These are phyloP conservation scores for Cupressus sempervirens DNA, from an alignment of 75 land plant species.

Conservation along the genomic window DNA sequence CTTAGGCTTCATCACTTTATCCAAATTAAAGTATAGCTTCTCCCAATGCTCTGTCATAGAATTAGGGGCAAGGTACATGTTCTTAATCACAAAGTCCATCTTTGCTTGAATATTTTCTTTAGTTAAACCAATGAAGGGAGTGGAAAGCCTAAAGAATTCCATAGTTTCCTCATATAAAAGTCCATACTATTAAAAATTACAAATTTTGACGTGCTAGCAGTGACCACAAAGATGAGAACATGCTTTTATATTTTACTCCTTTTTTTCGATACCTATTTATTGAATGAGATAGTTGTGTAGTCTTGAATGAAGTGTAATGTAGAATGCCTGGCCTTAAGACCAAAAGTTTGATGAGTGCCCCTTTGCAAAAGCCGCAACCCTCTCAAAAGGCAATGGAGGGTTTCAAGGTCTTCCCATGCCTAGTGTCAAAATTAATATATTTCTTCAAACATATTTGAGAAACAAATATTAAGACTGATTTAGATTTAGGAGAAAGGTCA, in stretches of 20 bases:
- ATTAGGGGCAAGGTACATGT: not conserved
- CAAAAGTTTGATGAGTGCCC: conserved; percentile 18
- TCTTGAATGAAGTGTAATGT: conserved; percentile 12
- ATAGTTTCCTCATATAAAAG: conserved; percentile 12
- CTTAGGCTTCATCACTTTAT: not conserved
- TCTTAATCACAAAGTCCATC: not conserved
- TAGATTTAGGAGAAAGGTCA: conserved; percentile 5
- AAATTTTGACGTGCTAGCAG: conserved; percentile 27
- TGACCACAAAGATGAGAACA: conserved; percentile 24
- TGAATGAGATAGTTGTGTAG: conserved; percentile 9
- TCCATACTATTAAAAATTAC: conserved; percentile 31
- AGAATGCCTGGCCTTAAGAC: conserved; percentile 14
- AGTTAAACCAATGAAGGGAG: not conserved
- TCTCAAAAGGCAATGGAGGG: conserved; percentile 22
- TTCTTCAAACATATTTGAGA: conserved; percentile 14
- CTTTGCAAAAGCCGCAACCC: conserved; percentile 8
- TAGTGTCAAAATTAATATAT: conserved; percentile 25
- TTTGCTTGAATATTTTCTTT: not conserved
- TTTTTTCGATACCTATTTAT: not conserved
- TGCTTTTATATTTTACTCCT: conserved; percentile 15
- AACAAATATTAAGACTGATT: conserved; percentile 19
- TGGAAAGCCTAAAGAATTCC: not conserved
- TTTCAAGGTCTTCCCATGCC: conserved; percentile 9
- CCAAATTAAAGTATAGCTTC: not conserved
- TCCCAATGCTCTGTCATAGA: not conserved